phyloP scores from a whole-genome alignment of 352 stramenopile species.

The Albugo candida region DNA sequence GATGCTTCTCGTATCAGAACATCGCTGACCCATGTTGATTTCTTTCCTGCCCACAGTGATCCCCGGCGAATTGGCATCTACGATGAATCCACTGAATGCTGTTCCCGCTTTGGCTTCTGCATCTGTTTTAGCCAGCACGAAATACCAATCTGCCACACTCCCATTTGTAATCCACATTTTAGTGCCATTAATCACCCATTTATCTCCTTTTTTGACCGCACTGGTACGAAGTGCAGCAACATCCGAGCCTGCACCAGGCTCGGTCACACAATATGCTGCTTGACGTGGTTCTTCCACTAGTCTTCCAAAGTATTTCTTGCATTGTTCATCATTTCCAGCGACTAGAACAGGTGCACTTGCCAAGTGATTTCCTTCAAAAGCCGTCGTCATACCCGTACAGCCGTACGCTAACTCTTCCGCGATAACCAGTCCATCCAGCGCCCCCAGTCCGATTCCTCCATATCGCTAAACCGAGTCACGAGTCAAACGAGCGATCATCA shows the following conservation, averaged over 20 bases:
- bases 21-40: conserved; percentile 83
- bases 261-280: conserved; percentile 80
- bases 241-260: conserved; percentile 78
- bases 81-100: conserved; percentile 83
- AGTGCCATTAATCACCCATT: conserved; percentile 84
- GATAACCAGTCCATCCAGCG: conserved; percentile 72
- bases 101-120: conserved; percentile 33
- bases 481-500: not conserved
- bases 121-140: conserved; percentile 83
- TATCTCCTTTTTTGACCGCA: conserved; percentile 84
- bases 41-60: conserved; percentile 79
- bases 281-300: conserved; percentile 67
- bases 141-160: conserved; percentile 79
- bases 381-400: conserved; percentile 82
- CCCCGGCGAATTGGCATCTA: conserved; percentile 68
- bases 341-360: conserved; percentile 70
- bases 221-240: conserved; percentile 79
- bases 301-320: conserved; percentile 72
- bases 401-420: conserved; percentile 80
- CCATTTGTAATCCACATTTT: conserved; percentile 93
- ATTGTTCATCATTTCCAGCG: conserved; percentile 58
- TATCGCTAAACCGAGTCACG: no score
- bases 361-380: conserved; percentile 78
- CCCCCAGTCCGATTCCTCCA: conserved; percentile 58
- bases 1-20: conserved; percentile 77